Conservation (phyloP, 441 rosid species). For the Melastoma candidum region DNA sequence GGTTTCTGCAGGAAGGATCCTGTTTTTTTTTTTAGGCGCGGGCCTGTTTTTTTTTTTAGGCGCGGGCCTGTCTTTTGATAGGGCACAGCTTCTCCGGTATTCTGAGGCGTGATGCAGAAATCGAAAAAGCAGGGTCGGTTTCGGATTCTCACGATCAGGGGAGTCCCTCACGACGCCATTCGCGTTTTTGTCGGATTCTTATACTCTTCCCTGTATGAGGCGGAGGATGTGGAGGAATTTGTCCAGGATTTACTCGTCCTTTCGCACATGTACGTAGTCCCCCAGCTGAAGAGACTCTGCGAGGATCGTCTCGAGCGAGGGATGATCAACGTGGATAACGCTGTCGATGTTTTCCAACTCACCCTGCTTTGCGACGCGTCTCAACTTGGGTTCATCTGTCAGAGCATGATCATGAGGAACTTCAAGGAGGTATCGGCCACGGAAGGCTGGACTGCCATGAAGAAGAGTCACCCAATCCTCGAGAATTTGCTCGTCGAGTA, state of each 20-base stretch:
- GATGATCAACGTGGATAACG: constrained; percentile 54
- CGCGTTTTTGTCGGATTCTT: too few relatives aligned
- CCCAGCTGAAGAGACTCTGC: constrained; percentile 52
- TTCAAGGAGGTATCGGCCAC: constrained; percentile 41
- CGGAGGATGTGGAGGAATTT: constrained; percentile 60
- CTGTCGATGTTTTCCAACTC: constrained; percentile 67
- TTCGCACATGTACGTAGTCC: constrained; percentile 65
- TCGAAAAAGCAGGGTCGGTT: too few relatives aligned
- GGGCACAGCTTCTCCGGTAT: neutral
- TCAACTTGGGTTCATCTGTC: constrained; percentile 53
- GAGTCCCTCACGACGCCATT: too few relatives aligned
- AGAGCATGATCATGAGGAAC: constrained; percentile 47
- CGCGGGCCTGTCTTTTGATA: neutral
- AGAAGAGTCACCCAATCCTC: constrained; percentile 60
- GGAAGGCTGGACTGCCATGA: constrained; percentile 75
- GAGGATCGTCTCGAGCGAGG: constrained; percentile 40
- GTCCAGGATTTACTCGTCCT: constrained; percentile 57
- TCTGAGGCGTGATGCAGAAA: neutral
- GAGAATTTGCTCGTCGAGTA: constrained; percentile 52
- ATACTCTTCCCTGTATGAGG: constrained; percentile 25
- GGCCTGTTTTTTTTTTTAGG: neutral
- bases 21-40: neutral
- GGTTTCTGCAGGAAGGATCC: too few relatives aligned
- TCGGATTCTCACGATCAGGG: too few relatives aligned
- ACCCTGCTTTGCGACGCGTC: constrained; percentile 81